Percentiles rank a stretch among this genome's conserved stretches.
phyloP scores from a whole-genome alignment of 352 stramenopile species.

The Pythium grandisporangium region DNA sequence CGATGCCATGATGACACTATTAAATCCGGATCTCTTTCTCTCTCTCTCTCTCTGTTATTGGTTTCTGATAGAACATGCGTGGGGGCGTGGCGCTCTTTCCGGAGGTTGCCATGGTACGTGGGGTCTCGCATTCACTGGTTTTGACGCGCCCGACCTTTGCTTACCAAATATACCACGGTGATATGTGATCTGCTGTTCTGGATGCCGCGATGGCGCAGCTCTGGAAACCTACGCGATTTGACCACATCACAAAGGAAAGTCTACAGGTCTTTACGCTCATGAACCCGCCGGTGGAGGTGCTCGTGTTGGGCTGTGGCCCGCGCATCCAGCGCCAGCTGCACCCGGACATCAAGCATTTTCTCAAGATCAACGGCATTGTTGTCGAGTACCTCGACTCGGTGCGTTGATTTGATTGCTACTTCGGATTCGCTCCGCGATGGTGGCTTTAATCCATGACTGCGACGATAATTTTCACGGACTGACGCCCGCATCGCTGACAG shows the following conservation, averaged over 20 bases:
- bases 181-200: neutral
- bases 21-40: no score
- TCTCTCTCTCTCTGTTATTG: no score
- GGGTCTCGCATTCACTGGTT: no score
- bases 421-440: no score
- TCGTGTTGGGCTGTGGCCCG: constrained; percentile 69
- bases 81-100: constrained; percentile 57
- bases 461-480: neutral
- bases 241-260: constrained; percentile 77
- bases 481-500: constrained; percentile 3
- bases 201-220: constrained; percentile 20
- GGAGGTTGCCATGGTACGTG: constrained; percentile 66
- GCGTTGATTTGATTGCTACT: no score
- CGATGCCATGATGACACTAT: neutral
- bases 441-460: no score
- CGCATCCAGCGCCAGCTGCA: constrained; percentile 51
- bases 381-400: constrained; percentile 79
- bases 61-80: constrained; percentile 79
- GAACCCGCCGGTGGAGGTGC: constrained; percentile 77
- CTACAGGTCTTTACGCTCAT: constrained; percentile 64
- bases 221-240: constrained; percentile 66
- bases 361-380: constrained; percentile 79
- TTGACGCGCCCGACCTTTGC: no score
- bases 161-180: no score
- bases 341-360: constrained; percentile 53